Percentiles rank a stretch among this genome's conserved stretches.
Conservation (phyloP, 1,284 basidiomycete genomes). For the Cryptococcus floricola region DNA sequence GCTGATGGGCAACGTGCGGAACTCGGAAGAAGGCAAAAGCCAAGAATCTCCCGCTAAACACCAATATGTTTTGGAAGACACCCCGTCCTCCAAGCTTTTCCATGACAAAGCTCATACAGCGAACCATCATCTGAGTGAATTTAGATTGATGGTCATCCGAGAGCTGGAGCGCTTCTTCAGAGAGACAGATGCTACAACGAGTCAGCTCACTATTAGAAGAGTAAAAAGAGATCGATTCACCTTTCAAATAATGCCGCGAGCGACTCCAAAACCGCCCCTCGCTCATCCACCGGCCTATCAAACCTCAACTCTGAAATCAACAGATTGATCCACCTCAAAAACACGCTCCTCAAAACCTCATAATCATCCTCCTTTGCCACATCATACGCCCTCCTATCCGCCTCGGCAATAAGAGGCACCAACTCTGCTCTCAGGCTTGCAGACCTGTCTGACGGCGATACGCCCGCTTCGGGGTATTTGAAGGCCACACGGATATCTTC, state of each 20-base stretch:
- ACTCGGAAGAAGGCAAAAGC: slow-evolving; percentile 55
- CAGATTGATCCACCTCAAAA: slow-evolving; percentile 46
- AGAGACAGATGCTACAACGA: slow-evolving; percentile 43
- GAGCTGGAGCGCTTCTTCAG: slow-evolving; percentile 38
- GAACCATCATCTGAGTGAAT: slow-evolving; percentile 49
- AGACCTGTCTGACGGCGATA: slow-evolving; percentile 37
- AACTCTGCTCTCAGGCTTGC: slow-evolving; percentile 43
- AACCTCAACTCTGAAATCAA: slow-evolving; percentile 45
- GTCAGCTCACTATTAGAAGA: neutral
- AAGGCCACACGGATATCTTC: slow-evolving; percentile 31
- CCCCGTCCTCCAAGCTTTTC: slow-evolving; percentile 55
- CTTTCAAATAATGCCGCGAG: slow-evolving; percentile 51
- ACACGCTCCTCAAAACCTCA: slow-evolving; percentile 32
- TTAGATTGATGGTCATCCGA: slow-evolving; percentile 33
- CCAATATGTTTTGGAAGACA: slow-evolving; percentile 55
- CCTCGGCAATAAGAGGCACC: slow-evolving; percentile 38
- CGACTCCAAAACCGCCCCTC: slow-evolving; percentile 53
- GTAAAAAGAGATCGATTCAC: slow-evolving; percentile 20
- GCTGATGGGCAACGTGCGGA: slow-evolving; percentile 53
- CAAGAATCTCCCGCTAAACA: slow-evolving; percentile 52
- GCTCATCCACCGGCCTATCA: slow-evolving; percentile 50
- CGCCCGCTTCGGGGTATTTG: slow-evolving; percentile 27
- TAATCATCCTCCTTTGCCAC: slow-evolving; percentile 27
- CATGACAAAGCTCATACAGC: slow-evolving; percentile 52
- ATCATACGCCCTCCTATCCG: slow-evolving; percentile 41